Base-by-base conservation (phyloP, 2,329 filamentous ascomycete species). In the Verticillium nonalfalfae region DNA sequence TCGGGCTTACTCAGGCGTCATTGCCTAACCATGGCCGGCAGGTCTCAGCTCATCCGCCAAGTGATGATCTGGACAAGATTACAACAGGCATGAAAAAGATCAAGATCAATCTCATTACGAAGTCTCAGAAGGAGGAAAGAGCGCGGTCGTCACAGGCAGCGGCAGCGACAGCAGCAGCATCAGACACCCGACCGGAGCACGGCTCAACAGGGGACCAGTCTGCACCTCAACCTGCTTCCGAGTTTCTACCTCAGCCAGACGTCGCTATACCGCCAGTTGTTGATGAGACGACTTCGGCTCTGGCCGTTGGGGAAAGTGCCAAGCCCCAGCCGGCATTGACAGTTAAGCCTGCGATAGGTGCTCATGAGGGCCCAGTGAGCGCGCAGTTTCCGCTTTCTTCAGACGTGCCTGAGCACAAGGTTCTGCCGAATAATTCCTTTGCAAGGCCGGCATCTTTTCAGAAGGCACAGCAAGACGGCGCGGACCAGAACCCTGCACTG, bases 1-100 rank as follows among this genome's bases (percentile, higher is more conserved):
- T 31, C 26, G 26, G 26, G 26, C 5, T 45, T 34, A 11, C 33
- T 14, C 21, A 14, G 7, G 34, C 36, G 21, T 18, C 40, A 13
- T 4, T 18, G 10, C 15, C 7, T 21, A 18, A 21, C 18, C 18
- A n/a, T 13, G n/a, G 7, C 21, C n/a, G 45, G n/a, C 58, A 38
- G 35, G 62, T 63, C n/a, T 38, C 64, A 9, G 56, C 65, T 4
- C 56, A 62, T 5, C 65, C 64, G 14, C 57, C 69, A 7, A 68
- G 66, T 2, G 74, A 78, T 57, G 81, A 81, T 57, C 69, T 88
- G 39, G 83, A 87, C 59, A 79, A 74, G 58, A 77, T 89, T 63
- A 82, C 84, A 0, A 78, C 76, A 39, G 81, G 83, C 1, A 83
- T 88, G 80, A 86, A 83, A 70, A 86, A 82, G 70, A 84, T 88